These are phyloP conservation scores for Mycosarcoma mackinlayi DNA, from an alignment of 1,284 basidiomycete genomes.

Conservation along the genomic window DNA sequence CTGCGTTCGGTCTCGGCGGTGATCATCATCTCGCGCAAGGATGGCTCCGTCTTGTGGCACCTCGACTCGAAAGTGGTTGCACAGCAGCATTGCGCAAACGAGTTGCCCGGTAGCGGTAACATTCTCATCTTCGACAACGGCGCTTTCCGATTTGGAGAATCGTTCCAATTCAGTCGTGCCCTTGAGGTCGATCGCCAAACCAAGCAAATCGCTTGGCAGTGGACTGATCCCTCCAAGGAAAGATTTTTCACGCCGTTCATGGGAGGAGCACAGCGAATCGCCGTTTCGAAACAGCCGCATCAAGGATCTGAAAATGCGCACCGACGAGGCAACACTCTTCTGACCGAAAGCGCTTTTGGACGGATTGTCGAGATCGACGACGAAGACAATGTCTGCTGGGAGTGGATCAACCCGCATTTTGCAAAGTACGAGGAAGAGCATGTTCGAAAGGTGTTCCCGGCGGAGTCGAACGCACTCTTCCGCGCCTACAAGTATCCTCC, in stretches of 20 bases:
- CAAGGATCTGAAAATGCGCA: neutral
- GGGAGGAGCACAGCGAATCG: constrained; percentile 3
- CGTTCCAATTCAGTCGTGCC: constrained; percentile 4
- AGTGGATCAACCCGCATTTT: constrained; percentile 10
- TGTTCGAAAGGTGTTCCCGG: neutral
- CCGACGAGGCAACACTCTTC: constrained; percentile 1
- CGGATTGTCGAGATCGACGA: constrained; percentile 7
- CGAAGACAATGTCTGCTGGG: constrained; percentile 6
- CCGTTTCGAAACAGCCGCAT: neutral
- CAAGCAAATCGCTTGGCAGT: constrained; percentile 1
- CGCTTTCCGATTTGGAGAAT: constrained; percentile 1
- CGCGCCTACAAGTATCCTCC: constrained; percentile 6
- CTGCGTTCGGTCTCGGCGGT: constrained; percentile 3
- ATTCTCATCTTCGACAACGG: constrained; percentile 6
- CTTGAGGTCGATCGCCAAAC: constrained; percentile 1
- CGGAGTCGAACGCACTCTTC: constrained; percentile 3
- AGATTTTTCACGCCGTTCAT: constrained; percentile 4
- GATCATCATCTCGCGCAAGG: constrained; percentile 2
- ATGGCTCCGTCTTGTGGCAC: constrained; percentile 1
- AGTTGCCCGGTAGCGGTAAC: constrained; percentile 5
- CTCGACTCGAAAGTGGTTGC: constrained; percentile 3
- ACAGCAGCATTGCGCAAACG: constrained; percentile 4
- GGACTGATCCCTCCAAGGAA: constrained; percentile 4
- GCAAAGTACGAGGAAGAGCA: constrained; percentile 9
- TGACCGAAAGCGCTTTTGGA: constrained; percentile 1